These are phyloP conservation scores for Yamadazyma epiphylla DNA, from an alignment of 1,139 yeast species.

Conservation along the genomic window DNA sequence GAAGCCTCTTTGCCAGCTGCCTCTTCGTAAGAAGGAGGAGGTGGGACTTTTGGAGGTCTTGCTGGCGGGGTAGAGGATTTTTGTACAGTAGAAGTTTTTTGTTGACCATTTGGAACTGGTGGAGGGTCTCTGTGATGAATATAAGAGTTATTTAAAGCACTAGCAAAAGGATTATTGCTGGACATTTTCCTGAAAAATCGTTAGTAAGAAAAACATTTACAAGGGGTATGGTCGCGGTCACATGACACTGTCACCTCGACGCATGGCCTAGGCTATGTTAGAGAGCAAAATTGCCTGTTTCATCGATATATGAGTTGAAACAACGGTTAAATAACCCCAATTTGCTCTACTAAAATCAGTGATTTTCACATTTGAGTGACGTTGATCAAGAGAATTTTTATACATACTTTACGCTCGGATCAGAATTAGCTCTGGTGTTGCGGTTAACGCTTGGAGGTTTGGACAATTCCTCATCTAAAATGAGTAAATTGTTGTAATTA, in stretches of 20 bases:
- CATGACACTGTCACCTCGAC: too few relatives aligned
- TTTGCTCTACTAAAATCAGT: too few relatives aligned
- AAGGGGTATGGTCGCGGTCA: neutral
- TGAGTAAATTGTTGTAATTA: slow-evolving; percentile 10
- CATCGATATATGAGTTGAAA: too few relatives aligned
- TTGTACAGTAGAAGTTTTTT: slow-evolving; percentile 8
- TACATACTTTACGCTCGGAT: slow-evolving; percentile 37
- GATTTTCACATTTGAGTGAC: slow-evolving; percentile 6
- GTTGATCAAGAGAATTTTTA: slow-evolving; percentile 22
- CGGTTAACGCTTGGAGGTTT: slow-evolving; percentile 7
- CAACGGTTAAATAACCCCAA: too few relatives aligned
- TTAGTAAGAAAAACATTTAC: too few relatives aligned
- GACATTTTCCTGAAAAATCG: slow-evolving; percentile 33
- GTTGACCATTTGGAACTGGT: slow-evolving; percentile 19
- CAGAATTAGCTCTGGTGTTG: slow-evolving; percentile 22
- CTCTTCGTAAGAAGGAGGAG: slow-evolving; percentile 65
- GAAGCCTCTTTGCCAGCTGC: slow-evolving; percentile 50
- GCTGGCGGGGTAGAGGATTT: slow-evolving; percentile 20
- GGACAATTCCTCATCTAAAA: slow-evolving; percentile 6
- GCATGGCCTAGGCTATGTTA: too few relatives aligned
- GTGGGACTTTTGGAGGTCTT: slow-evolving; percentile 28
- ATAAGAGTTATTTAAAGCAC: slow-evolving; percentile 37
- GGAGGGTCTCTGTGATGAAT: slow-evolving; percentile 35
- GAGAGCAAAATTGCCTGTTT: too few relatives aligned
- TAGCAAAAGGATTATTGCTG: slow-evolving; percentile 57